phyloP scores from a whole-genome alignment of 176 grass and related monocot genomes.

The Areca catechu region DNA sequence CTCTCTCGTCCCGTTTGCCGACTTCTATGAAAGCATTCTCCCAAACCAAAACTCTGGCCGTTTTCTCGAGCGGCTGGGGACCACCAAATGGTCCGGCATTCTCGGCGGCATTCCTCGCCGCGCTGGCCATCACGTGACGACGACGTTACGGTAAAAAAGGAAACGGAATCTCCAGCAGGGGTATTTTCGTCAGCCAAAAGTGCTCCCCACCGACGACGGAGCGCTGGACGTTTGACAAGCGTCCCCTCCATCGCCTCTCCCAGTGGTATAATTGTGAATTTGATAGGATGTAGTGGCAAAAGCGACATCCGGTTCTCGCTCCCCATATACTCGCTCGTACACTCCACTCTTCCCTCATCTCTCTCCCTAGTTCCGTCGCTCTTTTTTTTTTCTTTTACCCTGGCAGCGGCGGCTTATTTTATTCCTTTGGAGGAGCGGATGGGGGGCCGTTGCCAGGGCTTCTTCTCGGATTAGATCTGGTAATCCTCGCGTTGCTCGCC shows the following conservation, averaged over 20 bases:
- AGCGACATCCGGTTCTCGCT: not conserved
- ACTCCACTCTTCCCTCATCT: not conserved
- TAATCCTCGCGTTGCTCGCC: conserved; percentile 19
- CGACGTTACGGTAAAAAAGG: conserved; percentile 2
- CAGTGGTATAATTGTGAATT: too few relatives aligned
- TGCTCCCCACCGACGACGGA: too few relatives aligned
- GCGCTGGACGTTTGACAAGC: too few relatives aligned
- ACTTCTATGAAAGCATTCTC: too few relatives aligned
- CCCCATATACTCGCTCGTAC: not conserved
- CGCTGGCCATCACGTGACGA: conserved; percentile 18
- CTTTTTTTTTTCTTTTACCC: conserved; percentile 13
- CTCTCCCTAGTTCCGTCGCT: conserved; percentile 25
- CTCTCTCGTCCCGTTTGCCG: too few relatives aligned
- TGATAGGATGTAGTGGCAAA: too few relatives aligned
- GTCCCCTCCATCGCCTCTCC: too few relatives aligned
- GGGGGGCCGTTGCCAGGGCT: conserved; percentile 29
- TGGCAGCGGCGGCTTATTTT: too few relatives aligned
- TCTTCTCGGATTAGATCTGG: conserved; percentile 32
- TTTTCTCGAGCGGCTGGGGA: not conserved
- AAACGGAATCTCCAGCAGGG: not conserved
- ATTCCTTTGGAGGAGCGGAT: conserved; percentile 6
- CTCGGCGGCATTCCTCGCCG: not conserved
- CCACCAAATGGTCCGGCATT: not conserved
- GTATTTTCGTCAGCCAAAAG: not conserved
- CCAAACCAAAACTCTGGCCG: not conserved